phyloP scores from a whole-genome alignment of 352 stramenopile genomes.

The Globisporangium takayamanum region DNA sequence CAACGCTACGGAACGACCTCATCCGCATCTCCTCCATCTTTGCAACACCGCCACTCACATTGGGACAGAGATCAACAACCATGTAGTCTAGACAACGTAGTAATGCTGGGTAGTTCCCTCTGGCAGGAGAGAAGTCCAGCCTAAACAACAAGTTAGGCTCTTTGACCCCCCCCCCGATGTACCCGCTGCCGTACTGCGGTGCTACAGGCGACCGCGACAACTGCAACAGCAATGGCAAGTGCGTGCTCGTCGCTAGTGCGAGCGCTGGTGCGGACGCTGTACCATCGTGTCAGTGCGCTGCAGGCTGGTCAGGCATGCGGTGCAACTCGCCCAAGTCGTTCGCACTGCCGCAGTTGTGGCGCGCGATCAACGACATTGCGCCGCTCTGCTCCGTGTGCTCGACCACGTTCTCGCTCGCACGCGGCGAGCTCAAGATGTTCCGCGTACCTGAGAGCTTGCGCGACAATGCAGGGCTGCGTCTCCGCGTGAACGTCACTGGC shows the following conservation, averaged over 20 bases:
- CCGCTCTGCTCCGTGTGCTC: slow-evolving; percentile 50
- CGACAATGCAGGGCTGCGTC: slow-evolving; percentile 33
- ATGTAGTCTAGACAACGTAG: too few species aligned
- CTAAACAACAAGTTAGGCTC: too few species aligned
- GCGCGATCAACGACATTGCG: slow-evolving; percentile 38
- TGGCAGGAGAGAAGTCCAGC: too few species aligned
- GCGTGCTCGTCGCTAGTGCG: slow-evolving; percentile 22
- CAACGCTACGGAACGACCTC: too few species aligned
- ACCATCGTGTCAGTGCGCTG: slow-evolving; percentile 44
- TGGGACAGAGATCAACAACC: too few species aligned
- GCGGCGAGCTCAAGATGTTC: slow-evolving; percentile 56
- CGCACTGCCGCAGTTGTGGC: slow-evolving; percentile 51
- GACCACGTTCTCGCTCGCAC: slow-evolving; percentile 33
- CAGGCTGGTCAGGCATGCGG: slow-evolving; percentile 49
- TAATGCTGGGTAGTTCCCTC: too few species aligned
- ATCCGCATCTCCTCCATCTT: too few species aligned
- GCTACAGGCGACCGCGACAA: slow-evolving; percentile 19
- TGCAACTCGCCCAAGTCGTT: slow-evolving; percentile 60
- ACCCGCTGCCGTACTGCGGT: slow-evolving; percentile 17
- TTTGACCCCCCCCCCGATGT: too few species aligned
- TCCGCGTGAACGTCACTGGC: slow-evolving; percentile 11
- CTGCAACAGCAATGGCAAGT: slow-evolving; percentile 49
- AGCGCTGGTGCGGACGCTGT: slow-evolving; percentile 1
- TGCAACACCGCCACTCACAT: too few species aligned
- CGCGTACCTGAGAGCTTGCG: slow-evolving; percentile 58